A percentile compares a stretch with the other conserved stretches of the same genome.
phyloP scores from a whole-genome alignment of 108 stramenopile species.

The Fragilaria radians region DNA sequence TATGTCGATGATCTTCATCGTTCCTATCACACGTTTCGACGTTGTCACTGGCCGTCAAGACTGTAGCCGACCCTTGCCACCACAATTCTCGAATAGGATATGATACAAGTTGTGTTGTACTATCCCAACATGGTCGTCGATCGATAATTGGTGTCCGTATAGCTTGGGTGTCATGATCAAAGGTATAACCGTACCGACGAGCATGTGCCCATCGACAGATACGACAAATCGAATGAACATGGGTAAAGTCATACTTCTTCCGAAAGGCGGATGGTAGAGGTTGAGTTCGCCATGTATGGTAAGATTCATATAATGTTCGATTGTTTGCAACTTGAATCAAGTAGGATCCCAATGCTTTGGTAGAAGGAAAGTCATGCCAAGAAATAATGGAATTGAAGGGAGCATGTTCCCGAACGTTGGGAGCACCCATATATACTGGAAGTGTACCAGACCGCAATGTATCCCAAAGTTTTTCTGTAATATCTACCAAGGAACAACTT shows the following conservation, averaged over 20 bases:
- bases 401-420: conserved; percentile 58
- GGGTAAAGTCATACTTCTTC: conserved; percentile 39
- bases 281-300: conserved; percentile 59
- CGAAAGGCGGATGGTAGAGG: conserved; percentile 37
- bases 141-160: conserved; percentile 22
- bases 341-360: conserved; percentile 37
- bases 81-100: conserved; percentile 46
- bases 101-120: conserved; percentile 10
- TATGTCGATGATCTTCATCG: not conserved
- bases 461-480: conserved; percentile 75
- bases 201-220: conserved; percentile 64
- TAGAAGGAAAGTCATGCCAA: conserved; percentile 40
- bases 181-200: conserved; percentile 49
- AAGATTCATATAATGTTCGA: conserved; percentile 50
- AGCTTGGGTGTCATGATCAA: conserved; percentile 36
- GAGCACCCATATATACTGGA: conserved; percentile 65
- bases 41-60: not conserved
- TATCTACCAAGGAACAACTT: too few relatives aligned
- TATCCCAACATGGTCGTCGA: conserved; percentile 26
- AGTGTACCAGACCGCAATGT: conserved; percentile 45
- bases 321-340: conserved; percentile 37
- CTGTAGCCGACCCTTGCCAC: conserved; percentile 4
- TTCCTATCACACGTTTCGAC: not conserved
- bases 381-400: conserved; percentile 46
- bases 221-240: conserved; percentile 41